Base-by-base conservation (phyloP, 2,329 filamentous ascomycete species). In the Aspergillus fumigatiaffinis region DNA sequence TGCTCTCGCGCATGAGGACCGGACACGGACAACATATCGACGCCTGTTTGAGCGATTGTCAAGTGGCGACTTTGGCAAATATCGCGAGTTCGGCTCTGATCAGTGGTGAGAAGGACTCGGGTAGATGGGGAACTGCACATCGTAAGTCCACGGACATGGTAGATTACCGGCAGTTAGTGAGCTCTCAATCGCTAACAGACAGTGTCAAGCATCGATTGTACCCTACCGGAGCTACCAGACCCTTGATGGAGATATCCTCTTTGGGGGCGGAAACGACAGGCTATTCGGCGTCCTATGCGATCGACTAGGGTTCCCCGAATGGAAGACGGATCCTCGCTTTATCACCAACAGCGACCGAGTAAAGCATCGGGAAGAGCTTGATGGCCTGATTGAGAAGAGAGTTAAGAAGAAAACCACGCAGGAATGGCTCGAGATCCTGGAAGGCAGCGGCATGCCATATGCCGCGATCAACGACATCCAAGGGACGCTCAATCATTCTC, bases 41-140 rank as follows among this genome's bases (percentile, higher is more conserved):
- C 73, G 88, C 94, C 21, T 86, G 91, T 0, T 78, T 99, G 58
- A 95, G 91, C 63, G 94, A 99, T 72, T 97, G 92, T 68, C 94
- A 99, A 71, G 92, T 94, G 20, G 94, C 92, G 0, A 97, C 92
- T 0, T 77, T 99, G 48, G 87, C 91, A n/a, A 99, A 97, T 71
- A 91, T 99, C 68, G 94, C 93, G 8, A 96, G 91, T 71, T 96
- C 92, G 58, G 91, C 88, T 59, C 79, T 99, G 46, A 89, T 97
- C 61, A 95, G 90, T 66, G 92, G 92, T 1, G 78, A 96, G 74
- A 88, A 88, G 64, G 94, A 99, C 71, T 84, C 87, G 0, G 94
- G 94, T 0, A 83, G 94, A 62, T 97, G 94, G 93, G 94, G 94
- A 6, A 99, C 94, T 3, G 93, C 93, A 47, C 94, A 99, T 80